A percentile compares a stretch with the other conserved stretches of the same genome.
phyloP scores from a whole-genome alignment of 495 filamentous ascomycete genomes.

The Penicillium robsamsonii region DNA sequence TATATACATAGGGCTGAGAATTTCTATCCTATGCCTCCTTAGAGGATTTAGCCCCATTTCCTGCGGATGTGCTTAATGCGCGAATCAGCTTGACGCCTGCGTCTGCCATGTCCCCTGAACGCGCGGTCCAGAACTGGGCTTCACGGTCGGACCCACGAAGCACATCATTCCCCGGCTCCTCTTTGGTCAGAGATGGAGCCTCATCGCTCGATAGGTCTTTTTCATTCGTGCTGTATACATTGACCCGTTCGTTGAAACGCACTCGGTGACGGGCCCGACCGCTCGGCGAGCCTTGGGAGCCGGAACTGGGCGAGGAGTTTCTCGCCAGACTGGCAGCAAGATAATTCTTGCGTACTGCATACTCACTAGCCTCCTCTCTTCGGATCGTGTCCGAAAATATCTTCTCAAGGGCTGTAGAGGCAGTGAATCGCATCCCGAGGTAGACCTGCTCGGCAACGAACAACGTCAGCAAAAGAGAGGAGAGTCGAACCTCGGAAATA shows the following conservation, averaged over 20 bases:
- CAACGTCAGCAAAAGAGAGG: constrained; percentile 74
- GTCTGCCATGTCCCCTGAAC: constrained; percentile 28
- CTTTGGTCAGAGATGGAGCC: constrained; percentile 14
- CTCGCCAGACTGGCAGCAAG: constrained; percentile 40
- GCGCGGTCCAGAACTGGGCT: constrained; percentile 36
- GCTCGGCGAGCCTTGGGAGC: constrained; percentile 12
- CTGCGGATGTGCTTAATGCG: constrained; percentile 23
- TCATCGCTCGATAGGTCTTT: constrained; percentile 13
- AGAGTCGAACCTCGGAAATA: constrained; percentile 60
- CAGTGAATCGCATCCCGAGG: constrained; percentile 63
- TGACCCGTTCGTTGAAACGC: constrained; percentile 42
- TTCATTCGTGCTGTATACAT: constrained; percentile 33
- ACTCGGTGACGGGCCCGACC: constrained; percentile 29
- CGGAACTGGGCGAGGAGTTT: constrained; percentile 8
- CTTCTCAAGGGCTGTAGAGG: constrained; percentile 65
- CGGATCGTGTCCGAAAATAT: constrained; percentile 75
- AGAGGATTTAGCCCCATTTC: constrained; percentile 7
- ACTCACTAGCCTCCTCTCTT: constrained; percentile 71
- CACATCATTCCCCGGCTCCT: constrained; percentile 25
- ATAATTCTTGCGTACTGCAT: constrained; percentile 65
- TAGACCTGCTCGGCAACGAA: constrained; percentile 83
- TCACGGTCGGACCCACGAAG: constrained; percentile 31
- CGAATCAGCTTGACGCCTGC: constrained; percentile 39
- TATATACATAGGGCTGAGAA: background rate
- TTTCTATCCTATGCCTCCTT: constrained; percentile 20